Base-by-base conservation (phyloP, 129 eudicot species). In the Ambrosia artemisiifolia region DNA sequence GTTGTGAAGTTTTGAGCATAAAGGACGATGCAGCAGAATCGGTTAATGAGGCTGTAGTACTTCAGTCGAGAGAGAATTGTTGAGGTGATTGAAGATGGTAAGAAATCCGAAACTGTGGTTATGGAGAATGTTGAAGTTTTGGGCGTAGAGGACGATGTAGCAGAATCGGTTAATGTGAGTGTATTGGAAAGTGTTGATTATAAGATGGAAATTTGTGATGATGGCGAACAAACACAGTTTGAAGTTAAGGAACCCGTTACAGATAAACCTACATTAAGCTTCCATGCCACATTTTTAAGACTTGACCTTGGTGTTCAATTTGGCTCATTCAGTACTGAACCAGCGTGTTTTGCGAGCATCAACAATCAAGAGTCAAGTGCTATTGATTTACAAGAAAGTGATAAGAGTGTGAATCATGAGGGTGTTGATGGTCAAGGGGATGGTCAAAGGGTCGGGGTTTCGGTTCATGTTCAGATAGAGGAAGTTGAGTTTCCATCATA, bases 401-500 rank as follows among this genome's bases (percentile, higher is more conserved):
- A 11, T 35, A 65, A 74, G 48, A 70, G 59, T 35, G 73, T 3
- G 64, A 63, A 47, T 42, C 71, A 63, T 72, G 35, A 67, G 60
- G 81, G 59, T 49, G 50, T 36, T 33, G 73, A 74, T 24, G 59
- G 47, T n/a, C n/a, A n/a, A n/a, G n/a, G n/a, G n/a, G n/a, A n/a
- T n/a, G n/a, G n/a, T 78, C 65, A 46, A 5, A 69, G 65, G 84
- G 36, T 7, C 4, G 50, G 18, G 60, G 79, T 34, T 83, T 48
- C 44, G 48, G 18, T 49, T 3, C 62, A 78, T 59, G 81, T 32
- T 69, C 76, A 77, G 28, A 72, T 54, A 18, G 14, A 60, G 3
- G 71, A 14, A 34, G 65, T 40, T 7, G 19, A 32, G 35, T 38
- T 60, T 50, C 65, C 67, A 32, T 85, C 91, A 49, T 83, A 85